phyloP scores from a whole-genome alignment of 2,329 filamentous ascomycete species.

The Pseudophaeomoniella oleicola region DNA sequence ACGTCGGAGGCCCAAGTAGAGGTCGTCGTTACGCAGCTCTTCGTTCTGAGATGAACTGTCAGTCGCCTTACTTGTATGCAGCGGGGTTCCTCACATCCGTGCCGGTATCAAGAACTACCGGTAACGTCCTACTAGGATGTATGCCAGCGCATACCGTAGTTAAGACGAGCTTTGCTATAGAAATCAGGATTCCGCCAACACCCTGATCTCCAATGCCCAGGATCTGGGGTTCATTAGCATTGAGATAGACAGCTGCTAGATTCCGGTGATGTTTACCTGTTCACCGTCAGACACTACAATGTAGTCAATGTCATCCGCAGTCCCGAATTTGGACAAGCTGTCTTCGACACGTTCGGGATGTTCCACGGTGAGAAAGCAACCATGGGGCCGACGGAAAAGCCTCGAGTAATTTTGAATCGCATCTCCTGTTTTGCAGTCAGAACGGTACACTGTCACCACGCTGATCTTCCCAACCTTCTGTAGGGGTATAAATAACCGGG shows the following conservation, averaged over 20 bases:
- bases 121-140: constrained; percentile 62
- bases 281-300: constrained; percentile 69
- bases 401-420: constrained; percentile 75
- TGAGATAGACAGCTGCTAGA: constrained; percentile 7
- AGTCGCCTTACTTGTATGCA: constrained; percentile 1
- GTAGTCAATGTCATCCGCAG: constrained; percentile 64
- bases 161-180: constrained; percentile 66
- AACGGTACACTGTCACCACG: no score
- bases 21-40: constrained; percentile 54
- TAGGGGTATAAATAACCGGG: constrained; percentile 79
- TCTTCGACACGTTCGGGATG: constrained; percentile 52
- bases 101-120: constrained; percentile 73
- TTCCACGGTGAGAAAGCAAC: constrained; percentile 65
- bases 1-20: constrained; percentile 64
- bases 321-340: constrained; percentile 53
- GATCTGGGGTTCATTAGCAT: constrained; percentile 48
- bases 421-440: constrained; percentile 37
- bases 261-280: constrained; percentile 18
- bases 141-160: constrained; percentile 80
- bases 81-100: constrained; percentile 42
- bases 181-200: constrained; percentile 71
- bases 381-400: constrained; percentile 63
- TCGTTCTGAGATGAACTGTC: constrained; percentile 38
- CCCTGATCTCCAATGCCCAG: constrained; percentile 84
- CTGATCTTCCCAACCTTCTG: constrained; percentile 42